phyloP scores from a whole-genome alignment of 1,284 basidiomycete species.

The Cryptococcus depauperatus region DNA sequence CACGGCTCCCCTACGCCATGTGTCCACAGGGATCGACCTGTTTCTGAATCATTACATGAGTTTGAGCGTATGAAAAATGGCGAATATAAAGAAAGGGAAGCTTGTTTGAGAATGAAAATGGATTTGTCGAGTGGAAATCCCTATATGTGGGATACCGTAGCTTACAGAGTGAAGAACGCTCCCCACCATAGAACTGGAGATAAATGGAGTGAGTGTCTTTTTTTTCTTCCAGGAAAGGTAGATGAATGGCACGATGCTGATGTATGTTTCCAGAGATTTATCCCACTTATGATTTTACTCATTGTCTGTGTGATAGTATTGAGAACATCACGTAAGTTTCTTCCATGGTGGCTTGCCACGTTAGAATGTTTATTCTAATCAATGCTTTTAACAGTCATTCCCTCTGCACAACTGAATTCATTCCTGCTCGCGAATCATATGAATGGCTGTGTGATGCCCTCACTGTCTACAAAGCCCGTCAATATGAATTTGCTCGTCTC shows the following conservation, averaged over 20 bases:
- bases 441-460: constrained; percentile 98
- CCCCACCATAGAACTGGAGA: constrained; percentile 89
- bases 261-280: constrained; percentile 44
- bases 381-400: constrained; percentile 62
- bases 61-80: constrained; percentile 93
- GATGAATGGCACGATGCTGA: constrained; percentile 2
- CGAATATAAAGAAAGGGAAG: constrained; percentile 80
- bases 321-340: constrained; percentile 90
- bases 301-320: constrained; percentile 96
- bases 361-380: not conserved
- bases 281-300: constrained; percentile 96
- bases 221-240: too few relatives aligned
- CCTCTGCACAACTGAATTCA: constrained; percentile 93
- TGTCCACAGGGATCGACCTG: constrained; percentile 70
- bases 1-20: constrained; percentile 80
- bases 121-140: constrained; percentile 89
- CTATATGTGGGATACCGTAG: constrained; percentile 99
- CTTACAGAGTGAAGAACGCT: constrained; percentile 85
- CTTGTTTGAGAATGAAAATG: constrained; percentile 95
- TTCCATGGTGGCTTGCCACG: too few relatives aligned
- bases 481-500: constrained; percentile 93
- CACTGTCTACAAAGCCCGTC: constrained; percentile 94
- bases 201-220: constrained; percentile 71
- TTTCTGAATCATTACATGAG: constrained; percentile 75
- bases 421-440: constrained; percentile 93